Base-by-base conservation (phyloP, 1,284 basidiomycete species). In the Farysia itapuensis region DNA sequence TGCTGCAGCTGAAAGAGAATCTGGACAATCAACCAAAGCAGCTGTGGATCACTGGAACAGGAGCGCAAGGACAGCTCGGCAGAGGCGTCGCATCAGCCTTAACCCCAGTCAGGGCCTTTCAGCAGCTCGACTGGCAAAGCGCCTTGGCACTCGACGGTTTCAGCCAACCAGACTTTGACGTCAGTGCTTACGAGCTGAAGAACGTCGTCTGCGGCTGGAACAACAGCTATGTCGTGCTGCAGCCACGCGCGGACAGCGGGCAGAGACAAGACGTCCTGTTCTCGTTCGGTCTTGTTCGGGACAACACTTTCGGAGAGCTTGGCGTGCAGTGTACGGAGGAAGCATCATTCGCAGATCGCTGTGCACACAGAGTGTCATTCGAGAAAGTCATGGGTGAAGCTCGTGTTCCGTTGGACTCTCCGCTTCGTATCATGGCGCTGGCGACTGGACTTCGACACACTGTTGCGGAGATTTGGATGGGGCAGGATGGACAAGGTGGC, bases 251-350 rank as follows among this genome's bases (percentile, higher is more conserved):
- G 26, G 7, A 19, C 11, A 15, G 11, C 6, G 13, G 7, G 4
- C 11, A 2, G 4, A 8, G 25, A 14, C n/a, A 15, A 16, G 54
- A 58, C 9, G 40, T 44, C 2, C 15, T 64, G 24, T 32, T 64
- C 13, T 53, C 60, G 4, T 24, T 64, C 5, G 60, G 60, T n/a
- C 33, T 33, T 4, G 35, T 38, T 19, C 41, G 41, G 2, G 39
- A 64, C 16, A 53, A 64, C 37, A 37, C 39, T 5, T 58, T 58
- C 15, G 60, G 60, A 2, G 54, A 58, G 41, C 49, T 64, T 8
- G 60, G 60, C 12, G 28, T 39, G 12, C 4, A n/a, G 8, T 6
- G 31, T 5, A 5, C 16, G 14, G 4, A 4, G 5, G 34, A 26
- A 5, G 11, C 26, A 1, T 28, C 50, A 9, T 23, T 20, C 2